Conservation (phyloP, 306 rosid species). For the Spatholobus suberectus region DNA sequence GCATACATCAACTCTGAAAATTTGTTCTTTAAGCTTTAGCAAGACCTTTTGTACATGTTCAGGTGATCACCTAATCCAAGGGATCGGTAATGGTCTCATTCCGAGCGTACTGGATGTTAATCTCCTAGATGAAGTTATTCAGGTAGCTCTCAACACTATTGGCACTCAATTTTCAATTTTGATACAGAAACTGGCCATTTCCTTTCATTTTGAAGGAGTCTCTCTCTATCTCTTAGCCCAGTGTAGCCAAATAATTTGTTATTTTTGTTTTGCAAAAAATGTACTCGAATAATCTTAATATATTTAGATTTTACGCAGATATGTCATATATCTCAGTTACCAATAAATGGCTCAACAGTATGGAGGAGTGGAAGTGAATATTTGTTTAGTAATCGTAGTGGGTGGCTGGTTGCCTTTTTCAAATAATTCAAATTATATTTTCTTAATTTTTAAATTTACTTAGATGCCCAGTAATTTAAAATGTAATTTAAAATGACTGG, state of each 20-base stretch:
- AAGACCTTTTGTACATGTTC: conserved; percentile 6
- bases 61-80: conserved; percentile 83
- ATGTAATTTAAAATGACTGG: neutral
- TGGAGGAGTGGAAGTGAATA: neutral
- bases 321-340: neutral
- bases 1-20: too few relatives aligned
- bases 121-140: conserved; percentile 68
- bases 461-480: neutral
- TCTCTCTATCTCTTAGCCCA: neutral
- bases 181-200: conserved; percentile 1
- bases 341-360: neutral
- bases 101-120: conserved; percentile 62
- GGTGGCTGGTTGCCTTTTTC: neutral
- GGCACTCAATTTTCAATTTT: conserved; percentile 12
- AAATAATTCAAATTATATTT: neutral
- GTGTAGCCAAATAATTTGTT: neutral
- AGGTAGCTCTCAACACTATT: conserved; percentile 46
- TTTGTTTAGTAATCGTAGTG: neutral
- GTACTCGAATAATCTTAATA: neutral
- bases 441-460: neutral
- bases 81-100: conserved; percentile 74
- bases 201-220: neutral
- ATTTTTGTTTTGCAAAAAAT: neutral
- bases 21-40: too few relatives aligned
- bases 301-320: neutral